phyloP scores from a whole-genome alignment of 441 rosid genomes.

The Mallotus japonicus region DNA sequence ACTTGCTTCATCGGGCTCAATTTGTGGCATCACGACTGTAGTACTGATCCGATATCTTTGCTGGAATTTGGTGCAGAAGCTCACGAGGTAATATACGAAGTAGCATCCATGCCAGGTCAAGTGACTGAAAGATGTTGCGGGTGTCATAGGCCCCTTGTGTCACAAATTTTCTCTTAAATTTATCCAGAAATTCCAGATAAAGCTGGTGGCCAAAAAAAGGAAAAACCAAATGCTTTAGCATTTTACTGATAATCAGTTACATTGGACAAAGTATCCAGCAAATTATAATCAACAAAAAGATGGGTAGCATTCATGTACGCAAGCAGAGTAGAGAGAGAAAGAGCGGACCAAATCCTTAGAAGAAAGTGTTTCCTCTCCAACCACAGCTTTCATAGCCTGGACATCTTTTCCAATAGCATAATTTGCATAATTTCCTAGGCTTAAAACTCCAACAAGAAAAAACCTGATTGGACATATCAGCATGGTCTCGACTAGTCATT shows the following conservation, averaged over 20 bases:
- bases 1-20: neutral
- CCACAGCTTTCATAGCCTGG: constrained; percentile 99
- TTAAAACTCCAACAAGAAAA: neutral
- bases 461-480: constrained; percentile 99
- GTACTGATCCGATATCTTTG: constrained; percentile 88
- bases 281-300: neutral
- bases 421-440: constrained; percentile 52
- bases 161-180: constrained; percentile 97
- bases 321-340: neutral
- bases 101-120: constrained; percentile 96
- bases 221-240: neutral
- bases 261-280: neutral
- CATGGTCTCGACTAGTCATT: constrained; percentile 94
- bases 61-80: constrained; percentile 98
- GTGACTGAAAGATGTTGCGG: constrained; percentile 93
- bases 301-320: neutral
- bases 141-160: constrained; percentile 97
- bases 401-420: constrained; percentile 98
- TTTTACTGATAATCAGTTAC: neutral
- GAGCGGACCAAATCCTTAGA: constrained; percentile 82
- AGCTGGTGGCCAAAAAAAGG: constrained; percentile 42
- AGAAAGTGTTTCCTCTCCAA: constrained; percentile 99
- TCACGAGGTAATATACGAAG: constrained; percentile 99
- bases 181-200: constrained; percentile 94
- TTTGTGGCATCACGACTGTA: constrained; percentile 72